Base-by-base conservation (phyloP, 768 basidiomycete genomes). In the Tremella fuciformis region DNA sequence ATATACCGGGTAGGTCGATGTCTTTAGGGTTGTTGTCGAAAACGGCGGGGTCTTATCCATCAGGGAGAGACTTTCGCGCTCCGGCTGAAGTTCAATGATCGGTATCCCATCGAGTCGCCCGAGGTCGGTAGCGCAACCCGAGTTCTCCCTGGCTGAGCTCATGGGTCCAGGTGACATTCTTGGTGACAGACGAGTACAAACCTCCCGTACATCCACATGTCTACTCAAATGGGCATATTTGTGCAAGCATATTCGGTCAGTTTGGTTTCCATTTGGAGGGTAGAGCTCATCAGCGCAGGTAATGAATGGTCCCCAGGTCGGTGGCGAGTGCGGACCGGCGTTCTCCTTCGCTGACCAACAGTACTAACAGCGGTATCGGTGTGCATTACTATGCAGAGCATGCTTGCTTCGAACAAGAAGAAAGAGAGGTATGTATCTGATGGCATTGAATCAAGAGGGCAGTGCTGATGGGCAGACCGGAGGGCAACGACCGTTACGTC, bases 301-400 rank as follows among this genome's bases (percentile, higher is more conserved):
- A 71, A 58, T 26, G 75, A 73, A 42, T 78, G 77, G 77, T 73
- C 71, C 19, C 77, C 76, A 13, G 69, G 72, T 74, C 15, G 21
- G 69, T 41, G 34, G 25, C 40, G 9, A 50, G 29, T 40, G 24
- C n/a, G 13, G n/a, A 25, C 19, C 38, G 9, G 16, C 48, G 19
- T 6, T 11, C 4, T 34, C 6, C 11, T 6, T 6, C 11, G 11
- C 29, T 34, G 29, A 34, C 29, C 4, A 11, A 11, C 53, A 70
- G 77, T 78, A 0, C 64, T 78, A 15, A 77, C 70, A 24, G 73
- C 72, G 2, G 67, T 74, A 2, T 60, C 73, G 16, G 60, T 78
- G 13, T 78, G 77, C 58, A 67, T 78, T 29, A 77, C 74, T 2
- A 67, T 78, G 59, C 77, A 78, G 54, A 74, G 71, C n/a, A 78